These are phyloP conservation scores for Ceratocystis albifundus DNA, from an alignment of 2,329 filamentous ascomycete species.

Conservation along the genomic window DNA sequence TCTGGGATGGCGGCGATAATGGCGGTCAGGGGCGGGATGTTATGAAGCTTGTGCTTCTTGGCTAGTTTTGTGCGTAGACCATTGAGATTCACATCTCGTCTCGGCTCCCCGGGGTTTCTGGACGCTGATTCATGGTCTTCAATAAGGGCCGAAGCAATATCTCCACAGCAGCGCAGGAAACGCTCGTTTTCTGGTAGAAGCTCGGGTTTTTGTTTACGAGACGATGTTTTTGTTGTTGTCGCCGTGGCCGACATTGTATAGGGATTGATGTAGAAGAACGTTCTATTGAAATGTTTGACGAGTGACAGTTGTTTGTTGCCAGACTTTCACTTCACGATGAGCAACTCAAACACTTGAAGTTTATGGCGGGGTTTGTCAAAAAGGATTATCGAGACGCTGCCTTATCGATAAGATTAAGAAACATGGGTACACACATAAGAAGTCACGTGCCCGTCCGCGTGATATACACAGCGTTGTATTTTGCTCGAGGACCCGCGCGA, in stretches of 20 bases:
- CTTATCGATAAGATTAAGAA: conserved; percentile 13
- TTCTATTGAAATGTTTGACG: background rate
- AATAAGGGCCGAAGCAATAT: conserved; percentile 86
- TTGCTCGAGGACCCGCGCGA: conserved; percentile 14
- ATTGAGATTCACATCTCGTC: conserved; percentile 88
- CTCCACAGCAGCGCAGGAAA: conserved; percentile 85
- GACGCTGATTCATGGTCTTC: conserved; percentile 74
- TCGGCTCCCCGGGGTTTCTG: conserved; percentile 58
- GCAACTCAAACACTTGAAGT: background rate
- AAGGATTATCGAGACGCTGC: background rate
- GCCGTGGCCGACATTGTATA: conserved; percentile 32
- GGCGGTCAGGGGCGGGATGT: conserved; percentile 81
- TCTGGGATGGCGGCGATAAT: conserved; percentile 99
- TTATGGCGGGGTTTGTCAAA: conserved; percentile 9
- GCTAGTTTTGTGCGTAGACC: conserved; percentile 72
- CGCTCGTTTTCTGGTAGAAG: conserved; percentile 88
- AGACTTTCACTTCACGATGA: too few species aligned
- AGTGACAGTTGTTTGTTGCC: background rate
- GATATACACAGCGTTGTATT: background rate
- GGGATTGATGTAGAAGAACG: background rate
- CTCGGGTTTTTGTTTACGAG: conserved; percentile 60
- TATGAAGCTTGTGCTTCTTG: conserved; percentile 83
- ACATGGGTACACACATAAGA: background rate
- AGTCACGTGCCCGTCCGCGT: background rate
- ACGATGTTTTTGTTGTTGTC: conserved; percentile 53